Percentiles rank a stretch among this genome's conserved stretches.
phyloP scores from a whole-genome alignment of 2,329 filamentous ascomycete species.

The Sporothrix curviconia region DNA sequence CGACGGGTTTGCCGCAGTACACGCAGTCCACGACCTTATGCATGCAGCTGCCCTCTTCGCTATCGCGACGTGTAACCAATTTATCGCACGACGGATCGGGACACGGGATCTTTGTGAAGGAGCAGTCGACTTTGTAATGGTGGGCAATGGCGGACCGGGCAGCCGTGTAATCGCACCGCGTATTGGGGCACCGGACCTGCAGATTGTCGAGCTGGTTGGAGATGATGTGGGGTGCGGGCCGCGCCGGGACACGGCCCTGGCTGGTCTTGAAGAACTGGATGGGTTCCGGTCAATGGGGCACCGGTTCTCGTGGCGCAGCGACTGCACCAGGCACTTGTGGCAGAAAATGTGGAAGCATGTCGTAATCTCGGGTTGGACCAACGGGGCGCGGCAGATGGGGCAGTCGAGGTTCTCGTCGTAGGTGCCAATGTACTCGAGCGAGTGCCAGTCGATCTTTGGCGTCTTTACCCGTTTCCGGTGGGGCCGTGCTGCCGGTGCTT shows the following conservation, averaged over 20 bases:
- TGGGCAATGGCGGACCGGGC: slow-evolving; percentile 48
- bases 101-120: slow-evolving; percentile 50
- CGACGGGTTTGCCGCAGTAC: slow-evolving; percentile 46
- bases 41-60: slow-evolving; percentile 45
- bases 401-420: slow-evolving; percentile 33
- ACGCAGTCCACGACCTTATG: slow-evolving; percentile 46
- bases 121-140: slow-evolving; percentile 52
- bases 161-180: slow-evolving; percentile 45
- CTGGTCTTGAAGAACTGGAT: slow-evolving; percentile 29
- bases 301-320: slow-evolving; percentile 35
- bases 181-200: slow-evolving; percentile 52
- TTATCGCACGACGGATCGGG: slow-evolving; percentile 46
- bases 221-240: slow-evolving; percentile 40
- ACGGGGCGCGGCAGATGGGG: slow-evolving; percentile 49
- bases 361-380: slow-evolving; percentile 55
- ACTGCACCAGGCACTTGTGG: slow-evolving; percentile 45
- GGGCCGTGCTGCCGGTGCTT: no score
- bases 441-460: slow-evolving; percentile 27
- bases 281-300: slow-evolving; percentile 55
- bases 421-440: slow-evolving; percentile 27
- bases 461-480: not conserved
- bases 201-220: slow-evolving; percentile 56
- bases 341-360: slow-evolving; percentile 61
- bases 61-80: slow-evolving; percentile 44
- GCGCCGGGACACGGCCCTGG: slow-evolving; percentile 11